Evolutionary conservation across 768 basidiomycete species (phyloP).

Genomic region (Omphalotus guepiniiformis): DNA sequence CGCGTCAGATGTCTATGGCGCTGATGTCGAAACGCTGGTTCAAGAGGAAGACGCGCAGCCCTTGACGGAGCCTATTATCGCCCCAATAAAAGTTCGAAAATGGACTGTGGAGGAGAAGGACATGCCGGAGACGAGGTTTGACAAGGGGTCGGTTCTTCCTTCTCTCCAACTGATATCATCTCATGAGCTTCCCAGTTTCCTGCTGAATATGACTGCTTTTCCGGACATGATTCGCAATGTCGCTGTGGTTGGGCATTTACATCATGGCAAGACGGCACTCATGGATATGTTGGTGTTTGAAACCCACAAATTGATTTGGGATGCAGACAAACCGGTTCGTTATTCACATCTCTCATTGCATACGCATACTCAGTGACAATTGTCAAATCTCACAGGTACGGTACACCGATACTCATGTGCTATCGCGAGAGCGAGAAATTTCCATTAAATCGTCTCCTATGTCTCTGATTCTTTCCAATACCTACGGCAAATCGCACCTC

Average conservation of each 20-base stretch:
- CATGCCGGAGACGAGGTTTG: conserved; percentile 95
- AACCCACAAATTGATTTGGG: conserved; percentile 94
- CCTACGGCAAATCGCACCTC: conserved; percentile 88
- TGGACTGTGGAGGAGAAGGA: conserved; percentile 95
- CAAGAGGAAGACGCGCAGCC: conserved; percentile 99
- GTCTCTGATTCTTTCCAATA: conserved; percentile 83
- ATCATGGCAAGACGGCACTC: conserved; percentile 96
- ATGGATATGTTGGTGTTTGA: conserved; percentile 98
- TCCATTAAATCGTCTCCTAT: conserved; percentile 97
- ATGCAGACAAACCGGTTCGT: conserved; percentile 83
- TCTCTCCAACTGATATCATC: not conserved
- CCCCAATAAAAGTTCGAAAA: conserved; percentile 90
- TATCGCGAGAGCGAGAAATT: conserved; percentile 85
- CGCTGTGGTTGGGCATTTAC: conserved; percentile 92
- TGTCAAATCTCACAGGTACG: conserved; percentile 54
- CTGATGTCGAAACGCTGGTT: conserved; percentile 92
- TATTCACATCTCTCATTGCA: not conserved
- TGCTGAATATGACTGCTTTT: conserved; percentile 86
- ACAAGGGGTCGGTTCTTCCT: conserved; percentile 72
- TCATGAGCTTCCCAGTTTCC: conserved; percentile 51
- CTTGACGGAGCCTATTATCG: conserved; percentile 90
- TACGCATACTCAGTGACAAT: not conserved
- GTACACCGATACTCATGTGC: conserved; percentile 93
- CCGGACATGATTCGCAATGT: conserved; percentile 97
- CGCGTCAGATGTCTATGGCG: conserved; percentile 87